These are phyloP conservation scores for Coniochaeta sp. DNA, from an alignment of 2,329 filamentous ascomycete genomes.

Conservation along the genomic window DNA sequence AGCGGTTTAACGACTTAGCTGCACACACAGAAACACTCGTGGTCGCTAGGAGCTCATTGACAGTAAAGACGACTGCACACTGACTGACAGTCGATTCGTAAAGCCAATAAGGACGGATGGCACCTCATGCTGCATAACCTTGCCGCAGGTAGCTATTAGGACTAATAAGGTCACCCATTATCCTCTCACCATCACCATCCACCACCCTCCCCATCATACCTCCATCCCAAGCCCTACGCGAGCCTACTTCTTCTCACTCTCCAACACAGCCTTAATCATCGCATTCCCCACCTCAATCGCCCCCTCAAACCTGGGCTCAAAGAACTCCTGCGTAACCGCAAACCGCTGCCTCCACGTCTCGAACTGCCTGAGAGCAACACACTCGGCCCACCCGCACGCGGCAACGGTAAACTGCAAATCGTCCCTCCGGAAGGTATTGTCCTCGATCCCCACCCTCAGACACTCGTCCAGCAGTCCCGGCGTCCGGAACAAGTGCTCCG, in stretches of 20 bases:
- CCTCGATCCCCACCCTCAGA: constrained; percentile 77
- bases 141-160: too few relatives aligned
- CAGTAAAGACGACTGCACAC: too few relatives aligned
- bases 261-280: constrained; percentile 94
- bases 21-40: too few relatives aligned
- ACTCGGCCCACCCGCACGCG: constrained; percentile 90
- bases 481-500: constrained; percentile 90
- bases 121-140: too few relatives aligned
- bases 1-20: too few relatives aligned
- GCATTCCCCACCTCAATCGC: constrained; percentile 84
- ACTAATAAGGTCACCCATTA: too few relatives aligned
- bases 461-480: constrained; percentile 73
- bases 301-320: constrained; percentile 81
- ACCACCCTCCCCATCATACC: too few relatives aligned
- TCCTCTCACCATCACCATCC: too few relatives aligned
- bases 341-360: constrained; percentile 90
- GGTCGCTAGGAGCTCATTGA: too few relatives aligned
- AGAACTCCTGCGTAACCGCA: constrained; percentile 82
- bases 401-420: constrained; percentile 98
- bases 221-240: not conserved
- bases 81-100: too few relatives aligned
- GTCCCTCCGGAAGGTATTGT: constrained; percentile 88
- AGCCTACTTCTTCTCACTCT: constrained; percentile 58
- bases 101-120: too few relatives aligned
- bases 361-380: constrained; percentile 85